Evolutionary conservation across 2,329 filamentous ascomycete species (phyloP).

Genomic region (Fusarium aywerte): DNA sequence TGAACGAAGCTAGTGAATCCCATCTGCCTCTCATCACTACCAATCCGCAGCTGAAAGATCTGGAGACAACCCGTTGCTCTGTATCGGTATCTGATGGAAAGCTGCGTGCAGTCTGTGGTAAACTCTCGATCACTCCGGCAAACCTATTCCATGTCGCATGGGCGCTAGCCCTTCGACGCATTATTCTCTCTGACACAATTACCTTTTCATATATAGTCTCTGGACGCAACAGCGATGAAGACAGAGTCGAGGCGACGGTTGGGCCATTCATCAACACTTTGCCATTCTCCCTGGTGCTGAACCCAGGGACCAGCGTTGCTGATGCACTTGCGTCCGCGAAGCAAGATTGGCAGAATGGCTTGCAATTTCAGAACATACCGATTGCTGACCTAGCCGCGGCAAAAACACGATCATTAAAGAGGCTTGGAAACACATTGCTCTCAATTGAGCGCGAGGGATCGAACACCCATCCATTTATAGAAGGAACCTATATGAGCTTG

Average conservation of each 20-base stretch:
- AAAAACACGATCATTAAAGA: slow-evolving; percentile 5
- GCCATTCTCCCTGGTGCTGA: neutral
- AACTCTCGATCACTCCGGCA: slow-evolving; percentile 5
- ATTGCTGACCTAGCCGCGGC: slow-evolving; percentile 3
- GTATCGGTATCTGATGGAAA: neutral
- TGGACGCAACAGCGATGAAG: slow-evolving; percentile 2
- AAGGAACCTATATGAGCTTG: slow-evolving; percentile 7
- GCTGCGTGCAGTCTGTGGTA: slow-evolving; percentile 2
- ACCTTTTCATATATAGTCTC: slow-evolving; percentile 7
- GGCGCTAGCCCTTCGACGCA: slow-evolving; percentile 7
- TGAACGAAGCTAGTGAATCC: slow-evolving; percentile 7
- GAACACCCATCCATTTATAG: slow-evolving; percentile 1
- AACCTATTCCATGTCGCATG: slow-evolving; percentile 8
- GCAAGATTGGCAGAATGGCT: slow-evolving; percentile 10
- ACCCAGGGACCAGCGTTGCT: slow-evolving; percentile 6
- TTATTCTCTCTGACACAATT: slow-evolving; percentile 3
- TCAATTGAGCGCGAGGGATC: slow-evolving; percentile 5
- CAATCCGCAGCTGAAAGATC: slow-evolving; percentile 1
- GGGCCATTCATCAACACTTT: slow-evolving; percentile 5
- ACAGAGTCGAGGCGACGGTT: slow-evolving; percentile 3
- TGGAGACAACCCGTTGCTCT: slow-evolving; percentile 3
- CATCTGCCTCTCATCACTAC: slow-evolving; percentile 4
- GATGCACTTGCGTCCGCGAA: neutral
- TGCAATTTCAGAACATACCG: slow-evolving; percentile 4
- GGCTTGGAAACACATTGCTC: slow-evolving; percentile 5